Evolutionary conservation across 2,329 filamentous ascomycete genomes (phyloP).

Genomic region (Colletotrichum spaethianum): DNA sequence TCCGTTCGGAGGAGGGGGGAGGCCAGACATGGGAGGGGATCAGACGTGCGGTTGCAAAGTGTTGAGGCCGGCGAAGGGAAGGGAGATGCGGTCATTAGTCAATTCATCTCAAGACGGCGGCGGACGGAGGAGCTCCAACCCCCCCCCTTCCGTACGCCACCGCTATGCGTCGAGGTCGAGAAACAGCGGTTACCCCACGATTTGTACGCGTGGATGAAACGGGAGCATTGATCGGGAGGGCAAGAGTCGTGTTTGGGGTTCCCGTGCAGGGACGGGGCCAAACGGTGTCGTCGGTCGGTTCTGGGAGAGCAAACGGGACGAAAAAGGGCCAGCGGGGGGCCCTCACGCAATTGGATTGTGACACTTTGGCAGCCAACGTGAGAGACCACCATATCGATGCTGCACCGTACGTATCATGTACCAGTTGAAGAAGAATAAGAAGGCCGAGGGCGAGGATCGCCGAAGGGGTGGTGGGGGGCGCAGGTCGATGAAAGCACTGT

Average conservation of each 20-base stretch:
- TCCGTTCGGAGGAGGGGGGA: background rate
- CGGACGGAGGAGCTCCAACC: background rate
- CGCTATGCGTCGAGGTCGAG: background rate
- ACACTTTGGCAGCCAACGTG: background rate
- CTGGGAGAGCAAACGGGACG: background rate
- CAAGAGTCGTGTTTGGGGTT: constrained; percentile 38
- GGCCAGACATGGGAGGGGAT: background rate
- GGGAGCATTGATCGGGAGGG: constrained; percentile 38
- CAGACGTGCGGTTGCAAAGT: background rate
- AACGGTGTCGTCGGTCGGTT: constrained; percentile 7
- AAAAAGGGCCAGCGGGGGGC: background rate
- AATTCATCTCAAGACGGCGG: background rate
- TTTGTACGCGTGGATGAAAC: constrained; percentile 30
- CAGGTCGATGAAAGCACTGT: constrained; percentile 22
- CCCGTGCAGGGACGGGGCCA: constrained; percentile 23
- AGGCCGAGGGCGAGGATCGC: constrained; percentile 3
- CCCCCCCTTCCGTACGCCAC: constrained; percentile 31
- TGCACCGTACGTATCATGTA: background rate
- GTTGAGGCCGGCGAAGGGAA: background rate
- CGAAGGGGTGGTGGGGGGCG: background rate
- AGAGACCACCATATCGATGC: background rate
- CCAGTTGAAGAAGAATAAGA: background rate
- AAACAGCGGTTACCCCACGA: constrained; percentile 20
- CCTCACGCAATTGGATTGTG: background rate
- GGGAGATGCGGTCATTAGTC: background rate